A percentile compares a stretch with the other conserved stretches of the same genome.
These are phyloP conservation scores for Rhodotorula mucilaginosa DNA, from an alignment of 1,284 basidiomycete genomes.

Conservation along the genomic window DNA sequence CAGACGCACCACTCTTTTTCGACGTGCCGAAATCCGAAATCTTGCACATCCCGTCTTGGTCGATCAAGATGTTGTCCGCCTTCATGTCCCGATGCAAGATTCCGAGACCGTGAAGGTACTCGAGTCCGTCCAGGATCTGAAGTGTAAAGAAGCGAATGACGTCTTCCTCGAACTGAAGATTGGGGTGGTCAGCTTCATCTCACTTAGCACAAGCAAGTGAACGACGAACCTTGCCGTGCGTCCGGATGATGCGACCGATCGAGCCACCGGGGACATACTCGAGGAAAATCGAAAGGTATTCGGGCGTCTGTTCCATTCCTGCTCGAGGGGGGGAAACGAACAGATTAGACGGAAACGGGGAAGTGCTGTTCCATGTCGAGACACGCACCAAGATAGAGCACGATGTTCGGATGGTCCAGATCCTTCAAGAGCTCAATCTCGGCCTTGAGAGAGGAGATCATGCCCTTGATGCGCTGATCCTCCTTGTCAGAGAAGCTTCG, in stretches of 20 bases:
- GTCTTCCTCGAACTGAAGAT: slow-evolving; percentile 75
- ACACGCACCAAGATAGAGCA: slow-evolving; percentile 79
- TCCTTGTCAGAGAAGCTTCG: slow-evolving; percentile 83
- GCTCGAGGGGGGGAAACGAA: background rate
- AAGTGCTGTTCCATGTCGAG: background rate
- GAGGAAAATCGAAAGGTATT: slow-evolving; percentile 94
- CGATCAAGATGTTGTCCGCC: slow-evolving; percentile 96
- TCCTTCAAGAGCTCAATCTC: slow-evolving; percentile 96
- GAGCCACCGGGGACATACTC: slow-evolving; percentile 98
- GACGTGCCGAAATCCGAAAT: slow-evolving; percentile 98
- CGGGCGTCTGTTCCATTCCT: slow-evolving; percentile 83
- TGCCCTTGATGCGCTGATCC: slow-evolving; percentile 76
- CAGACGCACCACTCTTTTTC: slow-evolving; percentile 61
- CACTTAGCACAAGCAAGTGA: background rate
- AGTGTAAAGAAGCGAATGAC: slow-evolving; percentile 88
- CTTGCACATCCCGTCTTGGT: slow-evolving; percentile 89
- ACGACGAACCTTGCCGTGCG: slow-evolving; percentile 62
- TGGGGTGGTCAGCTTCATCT: no score
- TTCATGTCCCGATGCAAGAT: slow-evolving; percentile 98
- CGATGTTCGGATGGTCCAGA: slow-evolving; percentile 94
- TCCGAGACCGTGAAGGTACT: slow-evolving; percentile 86
- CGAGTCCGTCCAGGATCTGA: slow-evolving; percentile 88
- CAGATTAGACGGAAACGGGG: background rate
- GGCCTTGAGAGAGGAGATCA: slow-evolving; percentile 86
- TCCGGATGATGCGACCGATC: slow-evolving; percentile 85